Evolutionary conservation across 169 alveolate species (phyloP).

Genomic region (Cryptosporidium muris): DNA sequence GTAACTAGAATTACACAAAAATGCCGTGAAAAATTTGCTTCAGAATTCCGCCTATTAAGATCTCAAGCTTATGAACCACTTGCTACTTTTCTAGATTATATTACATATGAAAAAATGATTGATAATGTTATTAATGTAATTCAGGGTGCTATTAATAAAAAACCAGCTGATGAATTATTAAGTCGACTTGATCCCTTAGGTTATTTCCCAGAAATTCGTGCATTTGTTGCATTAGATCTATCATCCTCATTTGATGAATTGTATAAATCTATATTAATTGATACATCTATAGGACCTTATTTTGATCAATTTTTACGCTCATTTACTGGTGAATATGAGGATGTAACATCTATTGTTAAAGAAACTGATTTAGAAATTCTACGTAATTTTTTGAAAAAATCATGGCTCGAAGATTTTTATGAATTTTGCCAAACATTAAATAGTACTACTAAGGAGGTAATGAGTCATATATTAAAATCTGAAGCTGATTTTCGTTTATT

Average conservation of each 20-base stretch:
- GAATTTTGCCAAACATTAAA: slow-evolving; percentile 86
- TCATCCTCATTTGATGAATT: slow-evolving; percentile 94
- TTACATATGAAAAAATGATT: slow-evolving; percentile 95
- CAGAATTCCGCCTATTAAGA: slow-evolving; percentile 90
- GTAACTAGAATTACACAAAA: slow-evolving; percentile 89
- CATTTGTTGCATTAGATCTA: slow-evolving; percentile 91
- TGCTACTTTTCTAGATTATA: slow-evolving; percentile 85
- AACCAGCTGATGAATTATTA: slow-evolving; percentile 87
- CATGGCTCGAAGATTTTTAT: slow-evolving; percentile 96
- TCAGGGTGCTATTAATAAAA: slow-evolving; percentile 95
- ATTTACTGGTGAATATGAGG: slow-evolving; percentile 69
- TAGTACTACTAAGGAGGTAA: slow-evolving; percentile 89
- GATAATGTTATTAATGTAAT: slow-evolving; percentile 97
- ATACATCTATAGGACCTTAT: slow-evolving; percentile 95
- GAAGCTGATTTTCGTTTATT: slow-evolving; percentile 88
- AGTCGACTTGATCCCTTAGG: slow-evolving; percentile 97
- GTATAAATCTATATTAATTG: slow-evolving; percentile 94
- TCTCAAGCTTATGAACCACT: slow-evolving; percentile 89
- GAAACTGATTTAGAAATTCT: slow-evolving; percentile 85
- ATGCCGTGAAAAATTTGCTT: slow-evolving; percentile 95
- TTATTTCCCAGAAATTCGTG: slow-evolving; percentile 95
- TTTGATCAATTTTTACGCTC: slow-evolving; percentile 70
- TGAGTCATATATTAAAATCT: slow-evolving; percentile 89
- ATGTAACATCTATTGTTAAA: slow-evolving; percentile 69
- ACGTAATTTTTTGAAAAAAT: slow-evolving; percentile 90